Base-by-base conservation (phyloP, 257 asterid species). In the Lycium ferocissimum region DNA sequence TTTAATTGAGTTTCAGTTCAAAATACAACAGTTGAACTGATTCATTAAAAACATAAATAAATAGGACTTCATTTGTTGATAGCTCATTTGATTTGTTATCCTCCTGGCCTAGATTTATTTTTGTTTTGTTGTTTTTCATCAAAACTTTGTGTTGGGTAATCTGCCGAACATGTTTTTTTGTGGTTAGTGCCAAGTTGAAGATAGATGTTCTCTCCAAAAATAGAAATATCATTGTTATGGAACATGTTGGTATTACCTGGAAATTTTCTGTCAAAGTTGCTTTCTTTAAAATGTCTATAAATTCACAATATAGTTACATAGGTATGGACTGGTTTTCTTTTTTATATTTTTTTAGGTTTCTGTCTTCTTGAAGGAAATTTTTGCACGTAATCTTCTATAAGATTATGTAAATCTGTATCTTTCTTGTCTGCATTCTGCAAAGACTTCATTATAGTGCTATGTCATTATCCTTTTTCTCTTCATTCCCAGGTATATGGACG, bases 401-500 rank as follows among this genome's bases (percentile, higher is more conserved):
- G 37, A 45, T 3, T 72, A 10, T 38, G 45, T 45, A 3, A 26
- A 4, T 20, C 18, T 43, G 18, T 11, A 10, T n/a, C 18, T 72
- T 45, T 43, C 80, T 72, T 45, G 9, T 72, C 56, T 45, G 80
- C 37, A n/a, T 7, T 72, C 56, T 45, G 80, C 37, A n/a, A n/a
- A 40, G 18, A 15, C 58, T n/a, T n/a, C 11, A 73, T 73, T 38
- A 57, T 58, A 7, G 69, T 57, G 58, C 35, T 33, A 37, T 12
- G 15, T 80, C 35, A 12, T 37, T 18, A 40, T 33, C 51, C 76
- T 38, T 11, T 67, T 15, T 80, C 70, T 59, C 88, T 9, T 22
- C 81, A 26, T 49, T 86, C 53, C 51, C 90, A 95, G 99, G 89
- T 95, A 97, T 88, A 84, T 92, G 92, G 96, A 97, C 87, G 99